These are phyloP conservation scores for Apiospora hydei DNA, from an alignment of 2,329 filamentous ascomycete genomes.

Conservation along the genomic window DNA sequence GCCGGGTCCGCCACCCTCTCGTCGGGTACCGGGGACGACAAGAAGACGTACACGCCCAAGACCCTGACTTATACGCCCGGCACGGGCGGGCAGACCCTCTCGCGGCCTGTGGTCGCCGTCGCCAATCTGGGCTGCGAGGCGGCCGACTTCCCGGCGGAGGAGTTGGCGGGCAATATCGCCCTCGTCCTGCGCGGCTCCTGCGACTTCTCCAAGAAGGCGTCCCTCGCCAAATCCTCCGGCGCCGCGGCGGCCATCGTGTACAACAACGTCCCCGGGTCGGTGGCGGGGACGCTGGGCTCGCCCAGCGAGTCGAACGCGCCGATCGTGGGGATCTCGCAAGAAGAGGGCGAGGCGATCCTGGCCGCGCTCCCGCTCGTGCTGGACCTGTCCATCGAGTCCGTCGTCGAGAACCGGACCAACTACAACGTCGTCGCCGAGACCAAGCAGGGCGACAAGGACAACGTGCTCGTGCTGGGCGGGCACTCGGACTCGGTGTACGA, in stretches of 20 bases:
- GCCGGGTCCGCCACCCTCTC: slow-evolving; percentile 26
- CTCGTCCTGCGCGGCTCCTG: slow-evolving; percentile 66
- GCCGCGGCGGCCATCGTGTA: slow-evolving; percentile 66
- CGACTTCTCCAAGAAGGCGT: slow-evolving; percentile 64
- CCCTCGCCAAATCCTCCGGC: slow-evolving; percentile 62
- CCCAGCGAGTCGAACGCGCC: slow-evolving; percentile 56
- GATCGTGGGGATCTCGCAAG: slow-evolving; percentile 59
- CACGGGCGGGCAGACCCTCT: slow-evolving; percentile 44
- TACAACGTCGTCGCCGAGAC: slow-evolving; percentile 62
- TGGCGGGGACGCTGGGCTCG: slow-evolving; percentile 62
- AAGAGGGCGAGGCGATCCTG: slow-evolving; percentile 48
- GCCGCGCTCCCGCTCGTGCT: slow-evolving; percentile 35
- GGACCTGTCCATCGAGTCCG: slow-evolving; percentile 52
- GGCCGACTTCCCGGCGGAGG: slow-evolving; percentile 50
- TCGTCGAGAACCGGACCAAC: slow-evolving; percentile 55
- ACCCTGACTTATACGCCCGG: slow-evolving; percentile 29
- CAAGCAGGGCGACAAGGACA: slow-evolving; percentile 54
- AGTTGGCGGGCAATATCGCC: slow-evolving; percentile 67
- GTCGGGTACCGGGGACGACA: not conserved
- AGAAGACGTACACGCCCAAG: slow-evolving; percentile 35
- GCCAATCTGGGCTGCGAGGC: slow-evolving; percentile 55
- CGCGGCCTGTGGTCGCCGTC: slow-evolving; percentile 56
- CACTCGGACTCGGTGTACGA: slow-evolving; percentile 57
- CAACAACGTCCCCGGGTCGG: slow-evolving; percentile 63
- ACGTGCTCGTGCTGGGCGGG: slow-evolving; percentile 56